phyloP scores from a whole-genome alignment of 1,139 yeast species.

The Geotrichum australiense region DNA sequence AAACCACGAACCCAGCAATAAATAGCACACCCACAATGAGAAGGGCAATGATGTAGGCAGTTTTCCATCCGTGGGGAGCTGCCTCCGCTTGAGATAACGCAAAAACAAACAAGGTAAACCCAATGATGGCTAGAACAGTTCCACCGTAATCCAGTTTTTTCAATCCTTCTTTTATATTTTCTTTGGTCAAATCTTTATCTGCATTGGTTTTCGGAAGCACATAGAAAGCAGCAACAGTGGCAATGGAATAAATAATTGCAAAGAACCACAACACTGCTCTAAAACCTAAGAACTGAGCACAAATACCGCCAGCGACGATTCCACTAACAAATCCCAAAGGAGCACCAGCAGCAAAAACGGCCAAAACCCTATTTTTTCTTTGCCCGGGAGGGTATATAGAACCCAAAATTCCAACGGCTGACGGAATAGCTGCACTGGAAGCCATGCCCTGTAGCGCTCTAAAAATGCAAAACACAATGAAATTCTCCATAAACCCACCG shows the following conservation, averaged over 20 bases:
- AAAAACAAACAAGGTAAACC: slow-evolving; percentile 39
- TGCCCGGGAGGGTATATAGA: slow-evolving; percentile 35
- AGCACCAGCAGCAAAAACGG: slow-evolving; percentile 42
- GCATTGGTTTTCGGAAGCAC: slow-evolving; percentile 32
- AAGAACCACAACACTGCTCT: slow-evolving; percentile 38
- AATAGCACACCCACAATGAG: slow-evolving; percentile 37
- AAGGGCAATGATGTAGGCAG: slow-evolving; percentile 42
- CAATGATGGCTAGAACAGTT: slow-evolving; percentile 35
- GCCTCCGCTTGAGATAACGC: slow-evolving; percentile 39
- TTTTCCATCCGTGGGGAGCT: slow-evolving; percentile 39
- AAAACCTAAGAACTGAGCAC: slow-evolving; percentile 38
- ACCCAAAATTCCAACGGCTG: slow-evolving; percentile 42
- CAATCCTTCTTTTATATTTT: slow-evolving; percentile 22
- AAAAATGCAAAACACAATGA: slow-evolving; percentile 34
- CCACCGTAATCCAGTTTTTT: slow-evolving; percentile 37
- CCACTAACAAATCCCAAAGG: slow-evolving; percentile 42
- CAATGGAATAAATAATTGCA: slow-evolving; percentile 34
- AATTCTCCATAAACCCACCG: slow-evolving; percentile 38
- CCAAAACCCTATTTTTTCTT: slow-evolving; percentile 40
- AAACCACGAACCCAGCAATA: slow-evolving; percentile 34
- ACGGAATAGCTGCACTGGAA: slow-evolving; percentile 40
- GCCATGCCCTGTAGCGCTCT: slow-evolving; percentile 41
- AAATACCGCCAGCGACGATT: slow-evolving; percentile 39
- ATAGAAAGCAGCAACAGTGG: slow-evolving; percentile 29
- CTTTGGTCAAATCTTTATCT: slow-evolving; percentile 18